Evolutionary conservation across 2,329 filamentous ascomycete genomes (phyloP), one percentile per base, ranked within the genome.

Genomic region (Xylariaceae sp.): DNA sequence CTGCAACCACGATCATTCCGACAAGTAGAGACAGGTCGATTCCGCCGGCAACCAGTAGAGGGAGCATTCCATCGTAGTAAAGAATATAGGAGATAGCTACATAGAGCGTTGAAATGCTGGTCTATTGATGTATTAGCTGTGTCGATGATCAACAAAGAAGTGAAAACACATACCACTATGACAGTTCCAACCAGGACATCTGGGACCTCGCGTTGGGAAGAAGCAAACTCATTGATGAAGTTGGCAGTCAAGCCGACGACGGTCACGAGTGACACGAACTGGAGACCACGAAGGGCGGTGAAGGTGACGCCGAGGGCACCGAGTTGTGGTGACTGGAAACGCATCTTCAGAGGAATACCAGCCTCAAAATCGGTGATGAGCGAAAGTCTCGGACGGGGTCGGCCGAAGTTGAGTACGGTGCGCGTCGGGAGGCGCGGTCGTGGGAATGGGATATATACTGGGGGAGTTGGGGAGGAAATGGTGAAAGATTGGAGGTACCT

Each of bases 241-340:
- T 93, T 92, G 68, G 89, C 85, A 0, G 87, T 87, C 73, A 96
- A 85, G 41, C 92, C 91, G 63, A 96, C 88, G 64, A 95, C 86
- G 56, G 87, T 80, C 56, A 95, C 80, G 70, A 96, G 87, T 23
- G 85, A 85, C 61, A 89, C 76, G 58, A 85, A 81, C 72, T 96
- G 87, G 65, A 93, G 80, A 56, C 82, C 80, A 44, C 93, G 88
- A 65, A 89, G 84, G 64, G 86, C 78, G 56, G 90, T 86, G 78
- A 96, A 96, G 65, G 89, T 89, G 67, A 88, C 86, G 73, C 90
- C 91, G 65, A 95, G 78, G 72, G 89, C 88, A 67, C 90, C 88
- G 73, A 88, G 78, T 75, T 81, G 74, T 73, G 85, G 77, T 59
- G 74, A 64, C 45, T 71, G 73, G 60, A 76, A 73, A 57, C 73